Percentiles rank a stretch among this genome's conserved stretches.
These are phyloP conservation scores for Nicotiana rustica DNA, from an alignment of 305 asterid species.

Conservation along the genomic window DNA sequence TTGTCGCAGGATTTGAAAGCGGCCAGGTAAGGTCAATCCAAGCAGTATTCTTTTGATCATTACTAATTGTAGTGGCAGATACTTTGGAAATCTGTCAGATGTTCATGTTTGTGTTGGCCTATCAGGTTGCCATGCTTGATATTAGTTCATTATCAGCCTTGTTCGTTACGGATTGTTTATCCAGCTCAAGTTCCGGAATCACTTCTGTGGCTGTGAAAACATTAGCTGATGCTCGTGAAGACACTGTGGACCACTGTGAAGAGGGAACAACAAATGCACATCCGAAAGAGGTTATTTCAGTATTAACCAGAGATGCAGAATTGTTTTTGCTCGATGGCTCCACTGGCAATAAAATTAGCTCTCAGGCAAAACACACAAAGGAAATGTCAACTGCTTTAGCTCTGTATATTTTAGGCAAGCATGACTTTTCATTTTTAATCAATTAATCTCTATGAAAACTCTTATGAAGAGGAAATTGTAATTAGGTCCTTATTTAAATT, in stretches of 20 bases:
- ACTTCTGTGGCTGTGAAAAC: conserved; percentile 62
- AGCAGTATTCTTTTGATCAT: background rate
- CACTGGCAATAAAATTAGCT: conserved; percentile 59
- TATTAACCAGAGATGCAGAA: conserved; percentile 73
- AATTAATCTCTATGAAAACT: background rate
- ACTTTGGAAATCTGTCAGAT: conserved; percentile 34
- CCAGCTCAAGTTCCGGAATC: conserved; percentile 66
- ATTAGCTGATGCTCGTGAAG: conserved; percentile 44
- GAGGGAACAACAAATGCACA: conserved; percentile 50
- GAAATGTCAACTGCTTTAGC: conserved; percentile 69
- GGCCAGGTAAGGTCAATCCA: conserved; percentile 65
- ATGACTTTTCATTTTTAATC: conserved; percentile 24
- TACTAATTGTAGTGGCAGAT: conserved; percentile 23
- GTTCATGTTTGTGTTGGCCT: conserved; percentile 38
- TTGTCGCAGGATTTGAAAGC: conserved; percentile 77
- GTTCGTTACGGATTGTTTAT: conserved; percentile 64
- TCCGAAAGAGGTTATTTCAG: conserved; percentile 59
- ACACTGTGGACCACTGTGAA: conserved; percentile 50
- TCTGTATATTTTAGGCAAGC: conserved; percentile 81
- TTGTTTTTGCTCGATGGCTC: conserved; percentile 64
- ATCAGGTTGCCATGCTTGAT: conserved; percentile 89
- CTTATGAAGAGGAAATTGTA: background rate
- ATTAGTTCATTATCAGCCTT: conserved; percentile 70
- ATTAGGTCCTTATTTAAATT: conserved; percentile 5
- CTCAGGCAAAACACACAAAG: conserved; percentile 58